Conservation (phyloP, 2,329 filamentous ascomycete genomes). For the Blastomyces parvus region DNA sequence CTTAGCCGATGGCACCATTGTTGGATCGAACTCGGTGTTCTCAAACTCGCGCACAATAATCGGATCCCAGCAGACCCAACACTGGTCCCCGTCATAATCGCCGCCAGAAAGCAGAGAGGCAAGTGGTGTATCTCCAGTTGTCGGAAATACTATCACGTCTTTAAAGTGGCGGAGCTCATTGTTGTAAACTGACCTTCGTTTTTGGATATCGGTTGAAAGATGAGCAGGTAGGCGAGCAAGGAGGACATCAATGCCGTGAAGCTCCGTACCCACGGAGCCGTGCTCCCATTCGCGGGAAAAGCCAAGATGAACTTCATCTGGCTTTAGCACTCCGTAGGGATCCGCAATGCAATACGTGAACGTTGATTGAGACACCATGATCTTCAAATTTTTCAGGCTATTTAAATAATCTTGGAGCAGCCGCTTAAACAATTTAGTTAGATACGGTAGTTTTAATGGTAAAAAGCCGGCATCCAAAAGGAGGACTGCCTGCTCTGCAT, state of each 20-base stretch:
- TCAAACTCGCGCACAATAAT: constrained; percentile 43
- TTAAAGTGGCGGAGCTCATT: constrained; percentile 45
- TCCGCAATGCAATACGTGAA: constrained; percentile 50
- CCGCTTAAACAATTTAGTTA: constrained; percentile 32
- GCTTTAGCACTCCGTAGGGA: constrained; percentile 41
- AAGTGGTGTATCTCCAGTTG: constrained; percentile 42
- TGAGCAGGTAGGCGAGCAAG: constrained; percentile 50
- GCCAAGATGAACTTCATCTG: constrained; percentile 47
- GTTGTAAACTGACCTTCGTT: constrained; percentile 40
- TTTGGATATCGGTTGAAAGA: constrained; percentile 52
- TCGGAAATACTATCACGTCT: constrained; percentile 51
- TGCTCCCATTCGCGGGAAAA: constrained; percentile 43
- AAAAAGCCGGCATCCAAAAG: constrained; percentile 41
- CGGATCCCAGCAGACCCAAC: constrained; percentile 53
- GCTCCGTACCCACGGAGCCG: constrained; percentile 33
- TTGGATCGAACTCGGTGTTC: constrained; percentile 41
- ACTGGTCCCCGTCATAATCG: constrained; percentile 55
- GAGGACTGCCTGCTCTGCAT: constrained; percentile 29
- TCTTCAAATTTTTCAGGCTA: constrained; percentile 39
- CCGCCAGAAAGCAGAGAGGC: constrained; percentile 54
- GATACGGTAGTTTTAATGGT: constrained; percentile 32
- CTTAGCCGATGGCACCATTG: constrained; percentile 26
- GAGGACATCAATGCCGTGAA: constrained; percentile 44
- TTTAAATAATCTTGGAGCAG: constrained; percentile 35
- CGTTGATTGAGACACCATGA: constrained; percentile 44